phyloP scores from a whole-genome alignment of 2,329 filamentous ascomycete genomes.

The Arthroderma sp. region DNA sequence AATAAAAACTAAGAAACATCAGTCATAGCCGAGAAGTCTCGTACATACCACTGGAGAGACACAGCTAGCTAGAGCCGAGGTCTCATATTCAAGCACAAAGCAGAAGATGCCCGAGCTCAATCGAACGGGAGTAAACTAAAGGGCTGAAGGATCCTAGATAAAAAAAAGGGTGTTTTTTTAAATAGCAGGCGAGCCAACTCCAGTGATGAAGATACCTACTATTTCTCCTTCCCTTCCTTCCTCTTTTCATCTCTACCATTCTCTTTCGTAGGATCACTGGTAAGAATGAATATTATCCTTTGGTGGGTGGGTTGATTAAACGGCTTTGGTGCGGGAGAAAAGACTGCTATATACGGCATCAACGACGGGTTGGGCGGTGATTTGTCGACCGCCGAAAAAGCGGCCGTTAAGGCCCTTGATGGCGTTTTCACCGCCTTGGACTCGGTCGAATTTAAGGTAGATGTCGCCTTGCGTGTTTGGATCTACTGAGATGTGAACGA shows the following conservation, averaged over 20 bases:
- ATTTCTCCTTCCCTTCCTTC: slow-evolving; percentile 11
- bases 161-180: too few relatives aligned
- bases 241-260: slow-evolving; percentile 2
- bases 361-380: slow-evolving; percentile 89
- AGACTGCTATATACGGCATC: slow-evolving; percentile 98
- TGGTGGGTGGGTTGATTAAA: slow-evolving; percentile 34
- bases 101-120: too few relatives aligned
- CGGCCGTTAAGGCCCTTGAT: slow-evolving; percentile 95
- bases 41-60: too few relatives aligned
- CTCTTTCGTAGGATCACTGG: background rate
- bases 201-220: slow-evolving; percentile 16
- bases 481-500: slow-evolving; percentile 93
- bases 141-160: too few relatives aligned
- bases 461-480: slow-evolving; percentile 90
- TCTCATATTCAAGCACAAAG: too few relatives aligned
- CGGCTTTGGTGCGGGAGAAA: slow-evolving; percentile 74
- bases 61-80: too few relatives aligned
- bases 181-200: too few relatives aligned
- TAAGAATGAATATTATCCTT: background rate
- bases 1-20: too few relatives aligned
- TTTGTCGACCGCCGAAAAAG: slow-evolving; percentile 85
- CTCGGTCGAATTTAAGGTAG: slow-evolving; percentile 95
- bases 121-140: too few relatives aligned
- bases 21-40: too few relatives aligned
- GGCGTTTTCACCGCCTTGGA: slow-evolving; percentile 89